Evolutionary conservation across 106 monocot species (phyloP), one percentile per base, ranked within the genome.

Genomic region (Amphibolis antarctica): DNA sequence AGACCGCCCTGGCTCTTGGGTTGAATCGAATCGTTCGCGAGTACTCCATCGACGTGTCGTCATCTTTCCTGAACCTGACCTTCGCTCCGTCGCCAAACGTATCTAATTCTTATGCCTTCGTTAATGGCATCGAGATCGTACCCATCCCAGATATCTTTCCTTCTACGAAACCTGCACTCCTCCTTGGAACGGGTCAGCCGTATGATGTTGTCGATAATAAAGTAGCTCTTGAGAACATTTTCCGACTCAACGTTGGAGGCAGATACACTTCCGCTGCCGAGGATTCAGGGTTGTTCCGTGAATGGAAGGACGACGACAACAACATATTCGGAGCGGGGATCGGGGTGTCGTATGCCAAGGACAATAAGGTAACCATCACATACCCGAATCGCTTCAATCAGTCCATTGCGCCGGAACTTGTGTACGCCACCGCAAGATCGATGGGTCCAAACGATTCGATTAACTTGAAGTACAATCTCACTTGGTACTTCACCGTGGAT

Each of bases 181-280:
- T 79, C 18, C n/a, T n/a, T n/a, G 70, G 42, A 0, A 4, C 42
- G 4, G 9, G 48, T 2, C 42, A 24, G 14, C 13, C 12, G 18
- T 92, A n/a, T n/a, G n/a, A 63, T 75, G 4, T 64, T 17, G 53
- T 84, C 12, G 62, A 77, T 12, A 30, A 50, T 18, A 53, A 44
- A 27, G 45, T 42, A 42, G 84, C 86, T 14, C 45, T 84, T 23
- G 59, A 92, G 50, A 92, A 79, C 0, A 69, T 79, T 55, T 84
- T 79, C 71, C 66, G 86, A 31, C 69, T 92, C 15, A 92, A 92
- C 58, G 92, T 92, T 4, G 92, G 92, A 1, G 92, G 92, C 1
- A 78, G 76, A 19, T 24, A 53, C 30, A 69, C 87, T 46, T 66
- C 78, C 36, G 75, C 84, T 0, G 1, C 0, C 1, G 2, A 26